Conservation (phyloP, 2,329 filamentous ascomycete genomes). For the Blastomyces percursus region DNA sequence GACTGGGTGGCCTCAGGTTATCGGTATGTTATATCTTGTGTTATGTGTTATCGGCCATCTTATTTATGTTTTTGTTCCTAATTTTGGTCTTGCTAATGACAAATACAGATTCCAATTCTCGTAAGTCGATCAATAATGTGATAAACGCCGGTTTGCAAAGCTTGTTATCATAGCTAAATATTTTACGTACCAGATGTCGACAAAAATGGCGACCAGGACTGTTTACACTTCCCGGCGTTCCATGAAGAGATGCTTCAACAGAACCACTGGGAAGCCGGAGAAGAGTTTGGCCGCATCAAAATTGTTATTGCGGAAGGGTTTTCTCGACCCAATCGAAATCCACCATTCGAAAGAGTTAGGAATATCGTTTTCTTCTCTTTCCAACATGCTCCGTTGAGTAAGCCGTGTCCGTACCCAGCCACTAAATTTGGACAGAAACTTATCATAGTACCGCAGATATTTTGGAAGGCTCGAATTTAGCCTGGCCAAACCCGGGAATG, state of each 20-base stretch:
- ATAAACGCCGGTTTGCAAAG: slow-evolving; percentile 24
- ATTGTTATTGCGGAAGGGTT: slow-evolving; percentile 66
- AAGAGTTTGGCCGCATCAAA: slow-evolving; percentile 64
- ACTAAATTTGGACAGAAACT: neutral
- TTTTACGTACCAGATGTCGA: slow-evolving; percentile 29
- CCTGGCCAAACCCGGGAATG: slow-evolving; percentile 67
- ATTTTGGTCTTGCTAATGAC: neutral
- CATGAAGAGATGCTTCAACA: slow-evolving; percentile 58
- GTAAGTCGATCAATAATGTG: slow-evolving; percentile 18
- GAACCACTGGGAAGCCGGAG: slow-evolving; percentile 59
- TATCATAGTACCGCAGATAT: slow-evolving; percentile 43
- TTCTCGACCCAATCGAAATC: slow-evolving; percentile 36
- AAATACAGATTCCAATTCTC: slow-evolving; percentile 25
- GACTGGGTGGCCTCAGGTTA: slow-evolving; percentile 43
- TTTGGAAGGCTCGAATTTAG: slow-evolving; percentile 61
- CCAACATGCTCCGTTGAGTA: slow-evolving; percentile 70
- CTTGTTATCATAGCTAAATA: slow-evolving; percentile 5
- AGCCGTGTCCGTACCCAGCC: slow-evolving; percentile 17
- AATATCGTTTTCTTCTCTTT: slow-evolving; percentile 72
- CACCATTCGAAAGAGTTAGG: slow-evolving; percentile 55
- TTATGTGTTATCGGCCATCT: neutral
- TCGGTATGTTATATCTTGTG: slow-evolving; percentile 32
- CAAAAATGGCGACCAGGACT: slow-evolving; percentile 48
- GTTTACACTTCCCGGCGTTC: slow-evolving; percentile 63
- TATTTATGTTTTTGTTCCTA: neutral